phyloP scores from a whole-genome alignment of 1,139 yeast species.

The Yamadazyma taylorii region DNA sequence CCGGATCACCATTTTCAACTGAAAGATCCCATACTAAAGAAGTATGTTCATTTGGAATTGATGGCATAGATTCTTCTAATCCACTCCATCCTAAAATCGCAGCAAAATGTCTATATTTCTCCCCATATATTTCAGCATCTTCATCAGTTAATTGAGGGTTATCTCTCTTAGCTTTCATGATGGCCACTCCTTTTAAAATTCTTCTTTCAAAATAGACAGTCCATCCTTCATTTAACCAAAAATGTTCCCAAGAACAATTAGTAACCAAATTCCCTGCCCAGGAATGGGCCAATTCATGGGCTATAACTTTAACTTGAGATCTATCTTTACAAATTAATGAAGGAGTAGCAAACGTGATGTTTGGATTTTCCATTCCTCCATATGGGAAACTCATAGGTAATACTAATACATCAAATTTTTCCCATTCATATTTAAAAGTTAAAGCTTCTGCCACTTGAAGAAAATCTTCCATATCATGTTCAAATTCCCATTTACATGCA shows the following conservation, averaged over 20 bases:
- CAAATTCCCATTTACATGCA: conserved; percentile 38
- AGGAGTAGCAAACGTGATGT: conserved; percentile 38
- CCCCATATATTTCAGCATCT: conserved; percentile 29
- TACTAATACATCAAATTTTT: conserved; percentile 32
- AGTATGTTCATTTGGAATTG: conserved; percentile 22
- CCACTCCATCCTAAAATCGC: conserved; percentile 33
- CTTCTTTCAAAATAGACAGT: conserved; percentile 39
- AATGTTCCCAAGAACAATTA: conserved; percentile 39
- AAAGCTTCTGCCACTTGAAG: conserved; percentile 33
- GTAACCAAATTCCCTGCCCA: conserved; percentile 43
- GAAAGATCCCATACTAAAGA: conserved; percentile 31
- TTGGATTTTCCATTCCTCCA: conserved; percentile 44
- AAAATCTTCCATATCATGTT: conserved; percentile 36
- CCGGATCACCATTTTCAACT: conserved; percentile 28
- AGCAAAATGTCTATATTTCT: conserved; percentile 31
- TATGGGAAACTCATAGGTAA: conserved; percentile 38
- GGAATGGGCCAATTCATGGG: conserved; percentile 41
- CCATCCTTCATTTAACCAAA: conserved; percentile 44
- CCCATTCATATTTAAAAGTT: conserved; percentile 37
- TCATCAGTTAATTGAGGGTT: conserved; percentile 21
- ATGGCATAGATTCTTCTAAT: conserved; percentile 24
- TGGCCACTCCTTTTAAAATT: conserved; percentile 33
- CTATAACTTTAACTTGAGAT: conserved; percentile 36
- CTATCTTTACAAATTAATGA: conserved; percentile 36
- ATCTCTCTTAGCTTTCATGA: conserved; percentile 22